Base-by-base conservation (phyloP, 352 stramenopile genomes). In the Aphanomyces cochlioides region DNA sequence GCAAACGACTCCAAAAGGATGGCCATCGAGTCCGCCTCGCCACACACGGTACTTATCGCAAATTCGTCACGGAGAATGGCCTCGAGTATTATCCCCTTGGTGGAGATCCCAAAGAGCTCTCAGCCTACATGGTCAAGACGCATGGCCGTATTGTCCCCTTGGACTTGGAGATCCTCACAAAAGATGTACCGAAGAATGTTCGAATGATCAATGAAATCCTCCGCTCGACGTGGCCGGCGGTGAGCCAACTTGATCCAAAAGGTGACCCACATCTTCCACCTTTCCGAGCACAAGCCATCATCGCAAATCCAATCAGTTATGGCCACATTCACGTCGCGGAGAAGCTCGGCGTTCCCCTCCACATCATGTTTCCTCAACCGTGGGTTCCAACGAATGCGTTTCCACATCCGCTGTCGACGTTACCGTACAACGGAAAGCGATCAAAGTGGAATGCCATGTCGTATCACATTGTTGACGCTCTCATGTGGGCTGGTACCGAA, bases 351-450 rank as follows among this genome's bases (percentile, higher is more conserved):
- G 89, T 98, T 10, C 92, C 93, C 19, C 75, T 98, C 43, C 95
- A 98, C 76, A 96, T 98, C 56, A 96, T 98, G 89, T 98, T 97
- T 67, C 88, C 90, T 1, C 87, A 97, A 73, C 92, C 91, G 15
- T 97, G 90, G 87, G 80, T 83, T 0, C 89, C 89, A n/a, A 98
- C 92, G 1, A 80, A 78, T 41, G 81, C 78, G n/a, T 98, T 97
- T 75, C 90, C 92, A 6, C 92, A 98, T 66, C 93, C 92, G 7
- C 78, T 98, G 38, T 80, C 84, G 37, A 93, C 91, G 19, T 75
- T 97, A 73, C 72, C 74, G 10, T 97, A 97, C 70, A 80, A 81
- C 4, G 75, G 85, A 54, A 78, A 83, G 36, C 77, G 76, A 21
- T 79, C 83, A 45, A 81, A 77, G 38, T 60, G 73, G 15, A 97